Base-by-base conservation (phyloP, 2,329 filamentous ascomycete genomes). In the Truncatella angustata region DNA sequence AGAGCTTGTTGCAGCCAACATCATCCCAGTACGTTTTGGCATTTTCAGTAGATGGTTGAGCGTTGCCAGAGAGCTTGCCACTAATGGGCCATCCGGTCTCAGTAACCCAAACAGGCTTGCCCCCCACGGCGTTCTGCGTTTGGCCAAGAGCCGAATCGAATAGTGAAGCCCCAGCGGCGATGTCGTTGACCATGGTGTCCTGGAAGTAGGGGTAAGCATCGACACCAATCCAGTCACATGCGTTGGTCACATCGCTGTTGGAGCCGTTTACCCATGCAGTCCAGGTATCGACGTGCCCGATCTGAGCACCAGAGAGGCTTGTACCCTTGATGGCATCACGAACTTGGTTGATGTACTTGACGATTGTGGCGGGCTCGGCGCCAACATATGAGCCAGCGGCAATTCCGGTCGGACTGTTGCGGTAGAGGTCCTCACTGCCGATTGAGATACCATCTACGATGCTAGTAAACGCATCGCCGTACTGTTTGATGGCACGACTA, bases 221-320 rank as follows among this genome's bases (percentile, higher is more conserved):
- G 67, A 93, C 83, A 59, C 91, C 91, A 54, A 96, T 70, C 79
- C 85, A 96, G 75, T 96, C 91, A 56, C 79, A 73, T 36, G 81
- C 82, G 9, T 85, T 76, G 54, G 90, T 84, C 54, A 95, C 84
- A 37, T 78, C 82, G 45, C 72, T 70, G 79, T 93, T 95, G 64
- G 85, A 82, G 48, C 72, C 70, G 70, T 95, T 91, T 66, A 84
- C 83, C 78, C 84, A 92, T 49, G 82, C 83, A 32, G 86, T 91
- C 90, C 90, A 96, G 48, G 91, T 95, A 67, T 96, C 91, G 66
- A 96, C 91, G 71, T 96, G 91, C 49, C 91, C 91, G 54, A 96
- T 76, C 16, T 82, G 76, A 42, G 75, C 79, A 21, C 72, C 71
- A 34, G 78, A 72, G 21, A 88, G 73, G 45, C 73, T 65, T 12